Percentiles rank a stretch among this genome's conserved stretches.
Conservation (phyloP, 202 grass and related monocot genomes). For the Digitaria exilis region DNA sequence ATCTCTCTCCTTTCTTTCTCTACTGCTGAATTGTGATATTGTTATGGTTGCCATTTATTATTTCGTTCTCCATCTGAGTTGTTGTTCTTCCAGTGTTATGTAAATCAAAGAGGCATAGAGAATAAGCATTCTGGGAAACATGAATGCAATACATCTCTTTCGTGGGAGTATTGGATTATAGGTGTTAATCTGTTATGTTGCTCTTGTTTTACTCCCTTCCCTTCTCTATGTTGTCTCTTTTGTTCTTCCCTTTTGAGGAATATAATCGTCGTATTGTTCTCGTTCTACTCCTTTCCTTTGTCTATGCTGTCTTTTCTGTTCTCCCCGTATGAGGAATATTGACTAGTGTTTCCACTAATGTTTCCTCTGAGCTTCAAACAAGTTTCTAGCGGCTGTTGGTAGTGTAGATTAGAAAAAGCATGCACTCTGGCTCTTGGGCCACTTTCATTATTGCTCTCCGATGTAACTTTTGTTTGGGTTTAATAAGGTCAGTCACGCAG, state of each 20-base stretch:
- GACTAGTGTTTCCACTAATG: neutral
- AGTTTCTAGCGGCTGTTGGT: constrained; percentile 24
- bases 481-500: constrained; percentile 33
- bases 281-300: neutral
- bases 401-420: constrained; percentile 23
- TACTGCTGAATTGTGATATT: neutral
- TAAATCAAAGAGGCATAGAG: neutral
- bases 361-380: constrained; percentile 1
- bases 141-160: constrained; percentile 6
- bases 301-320: neutral
- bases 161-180: neutral
- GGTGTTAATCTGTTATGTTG: neutral
- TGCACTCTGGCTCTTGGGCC: constrained; percentile 22
- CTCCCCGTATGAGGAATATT: neutral
- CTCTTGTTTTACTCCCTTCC: neutral
- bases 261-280: neutral
- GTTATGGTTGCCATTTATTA: neutral
- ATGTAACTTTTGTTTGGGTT: constrained; percentile 44
- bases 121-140: constrained; percentile 3
- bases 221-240: neutral
- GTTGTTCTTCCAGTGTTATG: neutral
- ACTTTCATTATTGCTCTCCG: constrained; percentile 39
- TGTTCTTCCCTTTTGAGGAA: neutral
- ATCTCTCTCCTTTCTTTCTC: neutral
- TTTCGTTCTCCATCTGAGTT: neutral